Base-by-base conservation (phyloP, 331 rosid genomes). In the Quercus phellos region DNA sequence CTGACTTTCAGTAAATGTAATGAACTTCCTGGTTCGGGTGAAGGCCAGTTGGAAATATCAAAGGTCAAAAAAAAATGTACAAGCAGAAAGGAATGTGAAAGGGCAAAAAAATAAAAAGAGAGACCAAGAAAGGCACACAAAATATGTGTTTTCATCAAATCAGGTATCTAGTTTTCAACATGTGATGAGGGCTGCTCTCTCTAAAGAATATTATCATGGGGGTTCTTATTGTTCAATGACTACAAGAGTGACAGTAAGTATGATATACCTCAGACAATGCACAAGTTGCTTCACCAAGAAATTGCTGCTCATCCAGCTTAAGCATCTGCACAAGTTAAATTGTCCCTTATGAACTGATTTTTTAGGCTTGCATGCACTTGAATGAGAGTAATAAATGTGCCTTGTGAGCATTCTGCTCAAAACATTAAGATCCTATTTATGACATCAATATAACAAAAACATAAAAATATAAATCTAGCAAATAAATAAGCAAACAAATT, bases 241-340 rank as follows among this genome's bases (percentile, higher is more conserved):
- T 67, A 26, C 19, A 18, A 34, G 5, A 66, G 27, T 32, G 51
- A 66, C n/a, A 24, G 51, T 30, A 18, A 73, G 35, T 54, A 73
- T 70, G 84, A 68, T 86, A 38, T 75, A 95, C 99, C 99, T 92
- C 83, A 78, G 98, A 91, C 82, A 95, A 78, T 42, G 81, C 79
- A 85, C 98, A 93, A 78, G 92, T 87, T 51, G 97, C 99, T 83
- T 91, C 97, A 66, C 97, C 99, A 73, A 95, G 98, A 90, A 85
- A 89, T 80, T 92, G 92, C 70, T 95, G 99, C 87, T 95, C 99
- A 55, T 93, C 99, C 70, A 95, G 92, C 92, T 80, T 91, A 81
- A 95, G 93, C 86, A 86, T 91, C 99, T 95, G 92, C 93, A 84
- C 70, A 74, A 77, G 78, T 78, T 70, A 83, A 56, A 75, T 61